phyloP scores from a whole-genome alignment of 495 filamentous ascomycete genomes.

The Daldinia decipiens region DNA sequence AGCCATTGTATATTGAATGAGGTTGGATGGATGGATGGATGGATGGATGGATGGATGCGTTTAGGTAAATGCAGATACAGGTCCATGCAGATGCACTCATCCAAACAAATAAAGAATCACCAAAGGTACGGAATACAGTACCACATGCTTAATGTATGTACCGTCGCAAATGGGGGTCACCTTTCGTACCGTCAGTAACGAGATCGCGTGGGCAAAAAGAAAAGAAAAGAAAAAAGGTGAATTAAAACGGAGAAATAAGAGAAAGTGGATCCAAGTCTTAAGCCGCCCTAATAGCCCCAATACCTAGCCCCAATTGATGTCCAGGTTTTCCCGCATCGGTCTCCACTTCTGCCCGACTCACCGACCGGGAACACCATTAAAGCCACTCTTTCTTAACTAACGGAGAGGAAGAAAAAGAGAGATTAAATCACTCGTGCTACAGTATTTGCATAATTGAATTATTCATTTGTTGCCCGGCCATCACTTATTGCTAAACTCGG shows the following conservation, averaged over 20 bases:
- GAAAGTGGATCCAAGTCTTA: conserved; percentile 20
- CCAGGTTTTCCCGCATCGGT: conserved; percentile 18
- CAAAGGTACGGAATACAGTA: not conserved
- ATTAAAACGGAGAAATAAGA: not conserved
- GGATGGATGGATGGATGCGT: conserved; percentile 24
- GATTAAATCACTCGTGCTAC: not conserved
- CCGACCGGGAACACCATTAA: conserved; percentile 23
- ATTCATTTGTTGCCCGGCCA: not conserved
- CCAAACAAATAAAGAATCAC: conserved; percentile 19
- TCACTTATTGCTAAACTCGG: conserved; percentile 10
- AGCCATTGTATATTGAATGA: not conserved
- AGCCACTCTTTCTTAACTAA: not conserved
- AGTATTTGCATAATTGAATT: not conserved
- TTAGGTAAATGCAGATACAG: not conserved
- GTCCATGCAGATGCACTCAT: conserved; percentile 24
- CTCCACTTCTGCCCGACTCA: conserved; percentile 33
- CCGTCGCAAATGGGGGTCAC: conserved; percentile 4
- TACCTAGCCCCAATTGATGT: conserved; percentile 1
- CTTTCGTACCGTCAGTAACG: not conserved
- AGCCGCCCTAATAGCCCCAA: conserved; percentile 5
- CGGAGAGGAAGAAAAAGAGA: not conserved
- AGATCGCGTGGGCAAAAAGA: conserved; percentile 32
- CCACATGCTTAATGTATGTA: not conserved
- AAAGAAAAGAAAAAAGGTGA: not conserved
- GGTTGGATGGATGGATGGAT: conserved; percentile 22